Base-by-base conservation (phyloP, 805 yeast species). In the Henningerozyma blattae region DNA sequence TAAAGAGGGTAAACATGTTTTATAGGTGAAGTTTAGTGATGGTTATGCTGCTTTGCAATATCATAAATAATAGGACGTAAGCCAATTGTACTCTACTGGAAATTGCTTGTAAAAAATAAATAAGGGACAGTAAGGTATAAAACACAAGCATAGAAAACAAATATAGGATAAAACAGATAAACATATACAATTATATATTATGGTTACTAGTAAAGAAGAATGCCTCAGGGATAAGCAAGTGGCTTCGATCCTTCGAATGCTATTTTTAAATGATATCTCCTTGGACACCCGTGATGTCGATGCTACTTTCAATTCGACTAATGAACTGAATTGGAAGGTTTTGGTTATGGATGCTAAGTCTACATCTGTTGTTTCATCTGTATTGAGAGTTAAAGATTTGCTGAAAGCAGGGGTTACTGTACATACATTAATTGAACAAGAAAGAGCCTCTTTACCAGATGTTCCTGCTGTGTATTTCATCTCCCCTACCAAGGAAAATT, bases 401-500 rank as follows among this genome's bases (percentile, higher is more conserved):
- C 67, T 91, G 45, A 75, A 79, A 44, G 82, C 84, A 51, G 98
- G 98, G 8, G 77, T 91, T 36, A 91, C 99, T 0, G 78, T 86
- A 48, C 97, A 91, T 52, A 68, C 89, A 38, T 59, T 81, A 32
- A 74, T 89, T 35, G 65, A 66, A 35, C 67, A 85, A 31, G 72
- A 70, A 37, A 67, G 98, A 40, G 73, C 87, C n/a, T 70, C 89
- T 1, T 66, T 91, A 33, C 87, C 94, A 2, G 98, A 91, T 48
- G 97, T 89, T 12, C 96, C 97, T 1, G 97, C 76, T 3, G 73
- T 91, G 30, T 91, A 91, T 59, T 89, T 91, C 47, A 79, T 91
- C 22, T 80, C 81, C 37, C 97, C 98, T 5, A 81, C 91, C 0
- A 62, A 68, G 18, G 89, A 73, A 31, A 91, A 91, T 52, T 65